Percentiles rank a stretch among this genome's conserved stretches.
phyloP scores from a whole-genome alignment of 805 yeast genomes.

The Wickerhamiella bombiphila region DNA sequence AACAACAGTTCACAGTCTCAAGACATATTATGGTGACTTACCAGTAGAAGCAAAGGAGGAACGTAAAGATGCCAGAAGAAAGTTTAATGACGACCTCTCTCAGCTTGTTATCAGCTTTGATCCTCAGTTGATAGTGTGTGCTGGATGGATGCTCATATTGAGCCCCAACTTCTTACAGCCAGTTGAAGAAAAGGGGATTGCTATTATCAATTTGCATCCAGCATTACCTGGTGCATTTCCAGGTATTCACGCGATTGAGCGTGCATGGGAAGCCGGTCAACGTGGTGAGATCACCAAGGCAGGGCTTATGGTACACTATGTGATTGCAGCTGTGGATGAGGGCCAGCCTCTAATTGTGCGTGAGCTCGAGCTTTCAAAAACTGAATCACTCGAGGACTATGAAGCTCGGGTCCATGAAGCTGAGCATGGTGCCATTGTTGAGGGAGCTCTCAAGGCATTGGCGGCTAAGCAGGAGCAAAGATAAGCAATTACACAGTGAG shows the following conservation, averaged over 20 bases:
- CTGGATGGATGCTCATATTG: slow-evolving; percentile 95
- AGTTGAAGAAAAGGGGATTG: slow-evolving; percentile 42
- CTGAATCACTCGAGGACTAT: slow-evolving; percentile 65
- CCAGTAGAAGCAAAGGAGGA: slow-evolving; percentile 51
- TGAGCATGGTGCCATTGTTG: slow-evolving; percentile 88
- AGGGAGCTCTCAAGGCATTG: slow-evolving; percentile 62
- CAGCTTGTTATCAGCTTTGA: slow-evolving; percentile 38
- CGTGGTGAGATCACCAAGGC: slow-evolving; percentile 60
- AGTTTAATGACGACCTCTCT: slow-evolving; percentile 70
- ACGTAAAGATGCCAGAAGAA: slow-evolving; percentile 47
- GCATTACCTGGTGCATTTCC: slow-evolving; percentile 96
- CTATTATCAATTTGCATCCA: slow-evolving; percentile 88
- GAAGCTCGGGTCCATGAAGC: slow-evolving; percentile 66
- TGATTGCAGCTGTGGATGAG: slow-evolving; percentile 88
- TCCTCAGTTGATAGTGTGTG: slow-evolving; percentile 88
- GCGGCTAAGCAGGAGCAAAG: no score
- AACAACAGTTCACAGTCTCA: slow-evolving; percentile 54
- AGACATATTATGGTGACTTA: slow-evolving; percentile 56
- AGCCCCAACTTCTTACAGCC: slow-evolving; percentile 64
- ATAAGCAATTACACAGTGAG: no score
- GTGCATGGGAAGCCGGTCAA: slow-evolving; percentile 94
- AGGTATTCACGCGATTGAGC: slow-evolving; percentile 91
- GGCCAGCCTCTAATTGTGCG: slow-evolving; percentile 82
- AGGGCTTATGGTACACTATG: slow-evolving; percentile 94
- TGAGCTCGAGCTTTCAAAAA: slow-evolving; percentile 54